Evolutionary conservation across 202 grass and related monocot species (phyloP).

Genomic region (Cymbopogon flexuosus): DNA sequence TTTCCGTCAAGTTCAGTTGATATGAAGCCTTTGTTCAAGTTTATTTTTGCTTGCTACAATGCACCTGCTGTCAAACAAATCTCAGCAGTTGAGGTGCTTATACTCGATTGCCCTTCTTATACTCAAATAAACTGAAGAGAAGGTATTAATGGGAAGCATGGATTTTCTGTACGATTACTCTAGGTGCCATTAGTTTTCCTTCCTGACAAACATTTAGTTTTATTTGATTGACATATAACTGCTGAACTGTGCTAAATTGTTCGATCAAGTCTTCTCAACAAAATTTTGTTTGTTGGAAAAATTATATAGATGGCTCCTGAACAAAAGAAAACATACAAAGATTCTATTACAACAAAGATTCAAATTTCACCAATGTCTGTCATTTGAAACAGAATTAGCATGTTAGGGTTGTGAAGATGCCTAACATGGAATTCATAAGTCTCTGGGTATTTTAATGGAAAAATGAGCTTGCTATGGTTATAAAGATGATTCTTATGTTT

Average conservation of each 20-base stretch:
- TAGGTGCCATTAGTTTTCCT: background rate
- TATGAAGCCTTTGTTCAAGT: background rate
- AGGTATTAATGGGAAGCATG: background rate
- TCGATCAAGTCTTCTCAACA: background rate
- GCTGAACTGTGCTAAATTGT: slow-evolving; percentile 6
- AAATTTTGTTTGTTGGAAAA: background rate
- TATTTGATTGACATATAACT: background rate
- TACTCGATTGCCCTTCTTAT: background rate
- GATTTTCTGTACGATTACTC: background rate
- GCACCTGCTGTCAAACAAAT: background rate
- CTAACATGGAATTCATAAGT: background rate
- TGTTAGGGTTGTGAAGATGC: background rate
- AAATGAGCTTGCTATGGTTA: background rate
- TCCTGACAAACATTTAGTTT: background rate
- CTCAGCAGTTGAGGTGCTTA: background rate
- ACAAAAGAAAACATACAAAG: background rate
- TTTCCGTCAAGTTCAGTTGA: background rate
- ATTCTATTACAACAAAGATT: background rate
- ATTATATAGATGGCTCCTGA: background rate
- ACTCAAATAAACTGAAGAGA: background rate
- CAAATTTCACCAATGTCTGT: background rate
- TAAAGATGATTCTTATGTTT: background rate
- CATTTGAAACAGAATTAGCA: background rate
- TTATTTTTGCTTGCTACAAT: background rate
- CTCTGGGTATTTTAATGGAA: background rate